phyloP scores from a whole-genome alignment of 331 rosid species.

The Acacia concinna region DNA sequence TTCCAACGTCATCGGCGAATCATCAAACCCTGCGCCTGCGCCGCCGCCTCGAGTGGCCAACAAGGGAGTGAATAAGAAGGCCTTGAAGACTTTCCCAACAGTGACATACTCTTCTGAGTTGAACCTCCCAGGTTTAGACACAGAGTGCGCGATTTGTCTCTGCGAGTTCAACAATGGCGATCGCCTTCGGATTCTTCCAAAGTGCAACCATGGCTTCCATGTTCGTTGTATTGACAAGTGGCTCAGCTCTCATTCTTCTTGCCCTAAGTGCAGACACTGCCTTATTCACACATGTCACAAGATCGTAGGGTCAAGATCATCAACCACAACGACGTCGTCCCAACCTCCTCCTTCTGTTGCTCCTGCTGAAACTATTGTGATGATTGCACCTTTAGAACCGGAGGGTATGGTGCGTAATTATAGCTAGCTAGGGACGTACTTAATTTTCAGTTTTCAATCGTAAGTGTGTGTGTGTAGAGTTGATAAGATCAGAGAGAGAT shows the following conservation, averaged over 20 bases:
- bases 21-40: background rate
- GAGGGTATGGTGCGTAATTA: slow-evolving; percentile 60
- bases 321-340: background rate
- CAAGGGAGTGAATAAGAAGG: slow-evolving; percentile 73
- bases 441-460: background rate
- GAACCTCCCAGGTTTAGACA: slow-evolving; percentile 56
- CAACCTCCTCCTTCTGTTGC: background rate
- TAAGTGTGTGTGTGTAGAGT: background rate
- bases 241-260: slow-evolving; percentile 83
- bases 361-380: slow-evolving; percentile 42
- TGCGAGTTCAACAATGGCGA: slow-evolving; percentile 68
- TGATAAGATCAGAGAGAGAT: no score
- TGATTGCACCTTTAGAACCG: slow-evolving; percentile 56
- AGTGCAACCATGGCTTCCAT: slow-evolving; percentile 90
- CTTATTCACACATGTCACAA: slow-evolving; percentile 71
- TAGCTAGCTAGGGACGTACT: slow-evolving; percentile 23
- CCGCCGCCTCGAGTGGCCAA: slow-evolving; percentile 30
- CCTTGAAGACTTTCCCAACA: slow-evolving; percentile 64
- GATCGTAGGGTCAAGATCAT: slow-evolving; percentile 51
- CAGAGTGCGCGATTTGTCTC: slow-evolving; percentile 79
- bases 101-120: slow-evolving; percentile 56
- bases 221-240: slow-evolving; percentile 87
- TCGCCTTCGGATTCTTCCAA: slow-evolving; percentile 71
- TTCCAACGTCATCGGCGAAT: slow-evolving; percentile 40
- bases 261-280: slow-evolving; percentile 91